Evolutionary conservation across 2,329 filamentous ascomycete genomes (phyloP).

Genomic region (Alternaria brassicae): DNA sequence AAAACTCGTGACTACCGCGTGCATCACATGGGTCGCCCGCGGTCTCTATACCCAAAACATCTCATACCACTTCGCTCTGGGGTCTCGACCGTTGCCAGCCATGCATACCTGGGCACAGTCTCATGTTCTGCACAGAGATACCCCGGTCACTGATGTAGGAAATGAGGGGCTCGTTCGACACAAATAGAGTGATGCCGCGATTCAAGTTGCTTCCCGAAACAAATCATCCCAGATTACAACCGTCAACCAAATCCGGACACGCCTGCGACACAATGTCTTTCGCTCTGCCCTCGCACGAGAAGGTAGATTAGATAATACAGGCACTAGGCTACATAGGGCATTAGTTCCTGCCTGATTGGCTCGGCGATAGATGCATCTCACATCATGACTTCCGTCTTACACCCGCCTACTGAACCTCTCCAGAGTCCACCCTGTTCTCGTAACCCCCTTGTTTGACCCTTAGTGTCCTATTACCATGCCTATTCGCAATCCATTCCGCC

Average conservation of each 20-base stretch:
- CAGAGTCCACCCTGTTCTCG: slow-evolving; percentile 21
- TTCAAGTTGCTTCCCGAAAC: neutral
- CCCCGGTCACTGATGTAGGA: neutral
- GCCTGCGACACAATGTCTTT: slow-evolving; percentile 22
- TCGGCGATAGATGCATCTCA: slow-evolving; percentile 22
- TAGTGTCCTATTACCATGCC: slow-evolving; percentile 42
- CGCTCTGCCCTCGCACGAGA: slow-evolving; percentile 9
- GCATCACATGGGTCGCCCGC: neutral
- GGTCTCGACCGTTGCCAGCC: neutral
- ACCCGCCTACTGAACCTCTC: slow-evolving; percentile 28
- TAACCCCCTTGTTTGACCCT: slow-evolving; percentile 25
- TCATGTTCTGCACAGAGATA: neutral
- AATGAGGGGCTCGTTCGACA: neutral
- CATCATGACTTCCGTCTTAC: slow-evolving; percentile 27
- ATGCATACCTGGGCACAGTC: slow-evolving; percentile 1
- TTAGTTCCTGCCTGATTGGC: slow-evolving; percentile 28
- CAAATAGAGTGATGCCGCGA: neutral
- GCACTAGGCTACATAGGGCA: slow-evolving; percentile 15
- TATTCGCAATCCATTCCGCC: slow-evolving; percentile 53
- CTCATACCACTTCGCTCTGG: neutral
- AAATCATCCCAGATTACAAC: neutral
- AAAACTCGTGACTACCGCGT: neutral
- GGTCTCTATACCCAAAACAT: neutral
- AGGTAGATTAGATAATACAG: slow-evolving; percentile 13
- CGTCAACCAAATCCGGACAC: slow-evolving; percentile 3